Evolutionary conservation across 768 basidiomycete species (phyloP).

Genomic region (Coprinopsis strossmayeri): DNA sequence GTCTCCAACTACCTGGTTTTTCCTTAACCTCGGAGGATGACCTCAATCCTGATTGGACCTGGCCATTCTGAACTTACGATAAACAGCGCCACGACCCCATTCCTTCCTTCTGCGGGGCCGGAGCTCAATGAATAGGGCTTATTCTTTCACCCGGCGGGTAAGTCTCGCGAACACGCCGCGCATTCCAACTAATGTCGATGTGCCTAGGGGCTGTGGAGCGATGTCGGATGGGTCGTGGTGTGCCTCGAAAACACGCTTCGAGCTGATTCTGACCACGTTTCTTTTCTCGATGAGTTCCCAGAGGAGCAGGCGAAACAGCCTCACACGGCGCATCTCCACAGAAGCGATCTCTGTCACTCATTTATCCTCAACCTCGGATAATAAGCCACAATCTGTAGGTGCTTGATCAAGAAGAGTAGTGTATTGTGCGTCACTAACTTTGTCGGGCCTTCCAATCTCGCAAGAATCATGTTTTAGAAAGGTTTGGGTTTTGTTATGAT

Average conservation of each 20-base stretch:
- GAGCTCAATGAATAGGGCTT: not conserved
- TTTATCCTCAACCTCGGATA: conserved; percentile 1
- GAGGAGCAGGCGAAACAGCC: not conserved
- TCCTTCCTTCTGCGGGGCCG: not conserved
- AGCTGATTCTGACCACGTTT: not conserved
- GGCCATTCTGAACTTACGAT: not conserved
- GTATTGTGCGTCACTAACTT: not conserved
- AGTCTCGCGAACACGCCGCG: not conserved
- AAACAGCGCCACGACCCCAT: not conserved
- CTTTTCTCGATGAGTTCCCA: not conserved
- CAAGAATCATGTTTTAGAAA: too few relatives aligned
- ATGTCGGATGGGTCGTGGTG: too few relatives aligned
- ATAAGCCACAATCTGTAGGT: not conserved
- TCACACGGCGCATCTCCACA: not conserved
- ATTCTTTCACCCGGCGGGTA: not conserved
- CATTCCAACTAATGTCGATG: not conserved
- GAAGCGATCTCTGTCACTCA: not conserved
- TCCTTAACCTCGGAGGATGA: conserved; percentile 1
- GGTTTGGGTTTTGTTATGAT: not conserved
- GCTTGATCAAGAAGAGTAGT: not conserved
- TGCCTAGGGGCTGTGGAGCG: too few relatives aligned
- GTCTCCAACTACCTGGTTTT: not conserved
- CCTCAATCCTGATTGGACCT: not conserved
- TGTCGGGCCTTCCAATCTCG: not conserved
- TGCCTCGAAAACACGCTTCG: too few relatives aligned